Evolutionary conservation across 441 rosid genomes (phyloP).

Genomic region (Omphalea diandra): DNA sequence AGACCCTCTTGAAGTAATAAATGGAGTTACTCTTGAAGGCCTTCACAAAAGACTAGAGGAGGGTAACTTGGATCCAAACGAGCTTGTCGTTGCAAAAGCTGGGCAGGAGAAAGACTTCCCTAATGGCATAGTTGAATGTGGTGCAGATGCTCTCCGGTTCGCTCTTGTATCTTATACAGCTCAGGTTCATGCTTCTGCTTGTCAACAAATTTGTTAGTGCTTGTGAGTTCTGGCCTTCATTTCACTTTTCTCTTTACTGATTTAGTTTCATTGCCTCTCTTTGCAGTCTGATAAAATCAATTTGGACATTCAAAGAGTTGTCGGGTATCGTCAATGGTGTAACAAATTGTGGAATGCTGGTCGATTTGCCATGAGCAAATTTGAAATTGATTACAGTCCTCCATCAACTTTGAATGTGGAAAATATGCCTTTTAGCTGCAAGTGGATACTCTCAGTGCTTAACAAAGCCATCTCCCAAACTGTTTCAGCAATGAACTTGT

Average conservation of each 20-base stretch:
- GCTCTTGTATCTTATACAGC: conserved; percentile 97
- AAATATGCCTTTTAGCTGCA: conserved; percentile 76
- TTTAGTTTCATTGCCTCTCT: conserved; percentile 7
- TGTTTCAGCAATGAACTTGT: conserved; percentile 54
- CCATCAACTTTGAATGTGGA: conserved; percentile 39
- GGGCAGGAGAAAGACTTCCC: conserved; percentile 90
- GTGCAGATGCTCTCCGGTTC: conserved; percentile 97
- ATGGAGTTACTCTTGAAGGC: conserved; percentile 80
- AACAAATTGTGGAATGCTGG: conserved; percentile 97
- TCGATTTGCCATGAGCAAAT: conserved; percentile 92
- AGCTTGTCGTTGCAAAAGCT: conserved; percentile 66
- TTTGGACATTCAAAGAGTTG: conserved; percentile 93
- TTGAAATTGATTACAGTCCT: conserved; percentile 66
- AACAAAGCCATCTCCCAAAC: conserved; percentile 72
- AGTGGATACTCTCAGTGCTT: conserved; percentile 84
- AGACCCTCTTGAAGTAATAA: conserved; percentile 93
- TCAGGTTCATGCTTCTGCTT: conserved; percentile 57
- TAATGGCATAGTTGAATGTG: conserved; percentile 94
- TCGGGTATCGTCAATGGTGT: conserved; percentile 99
- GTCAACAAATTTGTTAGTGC: background rate
- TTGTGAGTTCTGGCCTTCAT: background rate
- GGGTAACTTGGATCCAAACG: conserved; percentile 85
- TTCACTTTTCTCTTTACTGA: background rate
- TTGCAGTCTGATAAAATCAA: conserved; percentile 89
- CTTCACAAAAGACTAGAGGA: conserved; percentile 86